These are phyloP conservation scores for Paxillus ammoniavirescens DNA, from an alignment of 768 basidiomycete species.

Conservation along the genomic window DNA sequence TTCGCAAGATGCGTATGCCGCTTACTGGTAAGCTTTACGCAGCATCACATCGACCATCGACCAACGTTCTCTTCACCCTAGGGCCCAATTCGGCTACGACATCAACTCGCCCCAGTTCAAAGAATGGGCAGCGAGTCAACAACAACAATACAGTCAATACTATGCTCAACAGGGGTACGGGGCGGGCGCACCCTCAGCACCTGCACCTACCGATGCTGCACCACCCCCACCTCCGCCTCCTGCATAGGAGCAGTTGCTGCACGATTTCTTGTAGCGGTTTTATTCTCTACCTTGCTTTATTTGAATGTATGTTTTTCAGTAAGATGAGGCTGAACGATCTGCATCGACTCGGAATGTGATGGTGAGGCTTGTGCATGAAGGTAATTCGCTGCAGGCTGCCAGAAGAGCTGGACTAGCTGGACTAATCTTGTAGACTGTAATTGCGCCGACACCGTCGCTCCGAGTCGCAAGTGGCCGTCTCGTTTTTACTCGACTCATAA, in stretches of 20 bases:
- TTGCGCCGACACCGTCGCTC: too few relatives aligned
- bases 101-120: constrained; percentile 81
- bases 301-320: constrained; percentile 27
- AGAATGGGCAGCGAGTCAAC: constrained; percentile 66
- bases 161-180: constrained; percentile 61
- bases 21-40: constrained; percentile 53
- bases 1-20: constrained; percentile 53
- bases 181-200: constrained; percentile 24
- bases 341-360: background rate
- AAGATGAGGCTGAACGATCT: background rate
- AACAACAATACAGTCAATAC: constrained; percentile 74
- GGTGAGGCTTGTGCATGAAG: background rate
- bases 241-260: constrained; percentile 12
- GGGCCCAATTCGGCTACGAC: constrained; percentile 86
- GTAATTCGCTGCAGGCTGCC: too few relatives aligned
- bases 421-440: too few relatives aligned
- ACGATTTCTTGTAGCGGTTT: constrained; percentile 20
- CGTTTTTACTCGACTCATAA: too few relatives aligned
- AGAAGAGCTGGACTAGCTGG: too few relatives aligned
- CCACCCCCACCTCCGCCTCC: constrained; percentile 27
- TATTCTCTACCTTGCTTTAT: constrained; percentile 28
- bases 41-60: background rate
- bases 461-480: too few relatives aligned
- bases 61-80: constrained; percentile 22
- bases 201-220: constrained; percentile 15